Conservation (phyloP, 139 green algal genomes). For the Micromonas commoda region DNA sequence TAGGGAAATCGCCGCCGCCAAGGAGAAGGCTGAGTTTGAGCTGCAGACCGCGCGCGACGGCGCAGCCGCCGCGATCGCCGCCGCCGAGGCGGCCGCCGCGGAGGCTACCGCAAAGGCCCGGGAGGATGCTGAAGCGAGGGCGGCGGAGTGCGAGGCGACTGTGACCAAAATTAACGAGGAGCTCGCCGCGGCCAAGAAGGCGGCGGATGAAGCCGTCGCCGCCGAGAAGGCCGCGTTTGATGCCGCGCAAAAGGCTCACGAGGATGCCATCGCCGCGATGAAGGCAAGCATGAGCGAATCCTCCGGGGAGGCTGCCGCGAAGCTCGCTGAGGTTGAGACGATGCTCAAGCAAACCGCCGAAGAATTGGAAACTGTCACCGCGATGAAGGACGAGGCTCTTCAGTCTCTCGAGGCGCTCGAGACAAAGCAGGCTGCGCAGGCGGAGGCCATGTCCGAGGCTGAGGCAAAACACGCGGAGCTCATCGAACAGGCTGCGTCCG, state of each 20-base stretch:
- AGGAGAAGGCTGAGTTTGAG: conserved; percentile 4
- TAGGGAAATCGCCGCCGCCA: background rate
- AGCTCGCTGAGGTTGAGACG: background rate
- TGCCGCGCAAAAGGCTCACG: background rate
- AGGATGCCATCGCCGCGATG: background rate
- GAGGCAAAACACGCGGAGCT: background rate
- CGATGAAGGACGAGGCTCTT: background rate
- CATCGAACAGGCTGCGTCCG: background rate
- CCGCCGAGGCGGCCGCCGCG: too few species aligned
- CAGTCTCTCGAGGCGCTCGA: conserved; percentile 4
- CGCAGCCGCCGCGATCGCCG: too few species aligned
- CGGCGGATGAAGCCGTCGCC: background rate
- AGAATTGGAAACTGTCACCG: background rate
- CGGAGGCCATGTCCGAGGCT: background rate
- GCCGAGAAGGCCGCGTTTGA: background rate
- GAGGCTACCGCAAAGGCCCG: background rate
- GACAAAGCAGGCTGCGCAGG: background rate
- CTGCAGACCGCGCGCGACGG: background rate
- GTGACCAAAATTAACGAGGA: background rate
- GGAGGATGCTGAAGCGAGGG: too few species aligned
- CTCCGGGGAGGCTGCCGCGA: background rate
- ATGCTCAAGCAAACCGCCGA: background rate
- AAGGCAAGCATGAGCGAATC: background rate
- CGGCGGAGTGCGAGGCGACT: background rate
- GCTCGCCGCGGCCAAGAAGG: background rate